Base-by-base conservation (phyloP, 2,329 filamentous ascomycete genomes). In the Microcera coccophila region DNA sequence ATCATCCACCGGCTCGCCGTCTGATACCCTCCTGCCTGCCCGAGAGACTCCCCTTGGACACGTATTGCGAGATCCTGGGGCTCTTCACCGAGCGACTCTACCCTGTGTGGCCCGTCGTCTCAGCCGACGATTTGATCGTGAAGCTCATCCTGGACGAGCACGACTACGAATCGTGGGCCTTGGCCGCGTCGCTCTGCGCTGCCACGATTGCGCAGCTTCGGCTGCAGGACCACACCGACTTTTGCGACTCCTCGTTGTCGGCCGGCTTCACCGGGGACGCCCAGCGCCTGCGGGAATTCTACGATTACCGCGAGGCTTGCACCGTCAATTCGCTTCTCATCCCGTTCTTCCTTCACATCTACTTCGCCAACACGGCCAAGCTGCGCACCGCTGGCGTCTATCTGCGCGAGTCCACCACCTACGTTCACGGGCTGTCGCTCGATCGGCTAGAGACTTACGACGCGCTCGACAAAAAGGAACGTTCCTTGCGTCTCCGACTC, bases 321-420 rank as follows among this genome's bases (percentile, higher is more conserved):
- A 48, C 19, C 12, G 14, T 53, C 5, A 16, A 39, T 1, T 61
- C 58, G 3, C 31, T 57, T 10, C 24, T 61, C 4, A 58, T 52
- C 32, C 48, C 58, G 1, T 60, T 61, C 39, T 60, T 61, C 29
- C 41, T 61, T 1, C 58, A 61, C 32, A 45, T 61, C 15, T 61
- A 61, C 33, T 59, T 55, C 22, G 52, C 58, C 22, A 61, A 61
- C 8, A 53, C 57, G 8, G 45, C 50, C n/a, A 61, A 59, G 20
- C 20, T 60, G n/a, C 44, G 54, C 8, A 59, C 53, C 3, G 53
- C 57, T 17, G 55, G 51, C 4, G 26, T 55, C 1, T 58, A 52
- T 5, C 24, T 59, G 12, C 44, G 56, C 29, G 57, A 59, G 20
- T 38, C 54, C 5, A 55, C 59, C 14, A 54, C 55, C 1, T 58